Evolutionary conservation across 768 basidiomycete genomes (phyloP).

Genomic region (Chiua virens): DNA sequence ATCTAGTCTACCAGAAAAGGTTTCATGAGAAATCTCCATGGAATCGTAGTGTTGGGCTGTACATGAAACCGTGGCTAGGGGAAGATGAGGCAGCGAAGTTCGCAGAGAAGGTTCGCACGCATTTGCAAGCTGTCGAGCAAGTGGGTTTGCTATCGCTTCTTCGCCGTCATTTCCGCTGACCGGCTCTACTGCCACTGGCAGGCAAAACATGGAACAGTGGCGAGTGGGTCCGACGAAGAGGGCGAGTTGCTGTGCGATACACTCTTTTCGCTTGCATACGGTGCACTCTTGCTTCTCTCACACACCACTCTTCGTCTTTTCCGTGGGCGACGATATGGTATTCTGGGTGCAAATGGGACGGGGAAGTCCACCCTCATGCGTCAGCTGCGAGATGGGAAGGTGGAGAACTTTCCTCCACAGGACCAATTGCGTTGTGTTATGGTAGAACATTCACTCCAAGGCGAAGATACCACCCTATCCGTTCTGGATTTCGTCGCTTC

Average conservation of each 20-base stretch:
- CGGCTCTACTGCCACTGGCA: conserved; percentile 22
- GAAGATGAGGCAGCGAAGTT: conserved; percentile 49
- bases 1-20: conserved; percentile 64
- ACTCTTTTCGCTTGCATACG: conserved; percentile 93
- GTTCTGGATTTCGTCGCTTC: conserved; percentile 90
- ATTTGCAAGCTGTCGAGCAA: conserved; percentile 79
- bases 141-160: conserved; percentile 32
- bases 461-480: conserved; percentile 81
- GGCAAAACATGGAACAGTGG: conserved; percentile 55
- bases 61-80: conserved; percentile 71
- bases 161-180: conserved; percentile 8
- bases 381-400: conserved; percentile 91
- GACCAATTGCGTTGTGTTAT: conserved; percentile 86
- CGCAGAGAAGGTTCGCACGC: conserved; percentile 62
- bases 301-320: conserved; percentile 89
- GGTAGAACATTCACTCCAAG: conserved; percentile 97
- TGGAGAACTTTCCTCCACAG: conserved; percentile 93
- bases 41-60: conserved; percentile 71
- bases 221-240: conserved; percentile 55
- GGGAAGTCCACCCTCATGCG: conserved; percentile 97
- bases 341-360: conserved; percentile 93
- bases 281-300: conserved; percentile 89
- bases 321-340: conserved; percentile 91
- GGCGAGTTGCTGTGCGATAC: conserved; percentile 91
- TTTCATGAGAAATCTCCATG: conserved; percentile 57